Percentiles rank a stretch among this genome's conserved stretches.
These are phyloP conservation scores for Colletotrichum lini DNA, from an alignment of 2,329 filamentous ascomycete species.

Conservation along the genomic window DNA sequence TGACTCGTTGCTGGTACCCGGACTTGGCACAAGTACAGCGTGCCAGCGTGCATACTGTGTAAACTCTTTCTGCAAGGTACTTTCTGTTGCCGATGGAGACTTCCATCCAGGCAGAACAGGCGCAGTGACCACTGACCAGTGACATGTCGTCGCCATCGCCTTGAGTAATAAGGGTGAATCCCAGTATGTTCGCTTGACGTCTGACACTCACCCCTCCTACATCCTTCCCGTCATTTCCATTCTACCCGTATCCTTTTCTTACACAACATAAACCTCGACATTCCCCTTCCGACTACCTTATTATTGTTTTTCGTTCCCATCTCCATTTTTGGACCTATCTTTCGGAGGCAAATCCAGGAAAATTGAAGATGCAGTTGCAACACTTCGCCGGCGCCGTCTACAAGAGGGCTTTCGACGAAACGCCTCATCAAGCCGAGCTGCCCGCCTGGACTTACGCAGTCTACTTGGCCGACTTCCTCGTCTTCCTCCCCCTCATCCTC, in stretches of 20 bases:
- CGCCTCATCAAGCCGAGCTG: conserved; percentile 48
- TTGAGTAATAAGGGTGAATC: conserved; percentile 14
- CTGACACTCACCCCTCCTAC: conserved; percentile 14
- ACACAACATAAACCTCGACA: neutral
- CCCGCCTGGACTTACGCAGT: conserved; percentile 59
- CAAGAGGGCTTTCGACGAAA: conserved; percentile 54
- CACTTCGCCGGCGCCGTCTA: conserved; percentile 41
- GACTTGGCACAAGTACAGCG: neutral
- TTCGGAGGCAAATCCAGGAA: neutral
- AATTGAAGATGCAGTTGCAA: conserved; percentile 13
- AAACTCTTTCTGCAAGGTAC: conserved; percentile 3
- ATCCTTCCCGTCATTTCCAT: neutral
- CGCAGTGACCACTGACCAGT: conserved; percentile 31
- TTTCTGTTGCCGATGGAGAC: neutral
- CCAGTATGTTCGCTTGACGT: conserved; percentile 16
- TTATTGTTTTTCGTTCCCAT: conserved; percentile 1
- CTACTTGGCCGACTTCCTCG: conserved; percentile 56
- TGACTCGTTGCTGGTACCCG: conserved; percentile 8
- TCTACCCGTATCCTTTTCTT: neutral
- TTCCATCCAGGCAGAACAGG: conserved; percentile 2
- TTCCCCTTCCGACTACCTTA: neutral
- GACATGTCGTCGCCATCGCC: conserved; percentile 3
- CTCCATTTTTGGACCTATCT: conserved; percentile 8
- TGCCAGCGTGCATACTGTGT: no score
- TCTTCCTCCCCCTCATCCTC: conserved; percentile 62